Evolutionary conservation across 129 eudicot species (phyloP).

Genomic region (Deinandra increscens): DNA sequence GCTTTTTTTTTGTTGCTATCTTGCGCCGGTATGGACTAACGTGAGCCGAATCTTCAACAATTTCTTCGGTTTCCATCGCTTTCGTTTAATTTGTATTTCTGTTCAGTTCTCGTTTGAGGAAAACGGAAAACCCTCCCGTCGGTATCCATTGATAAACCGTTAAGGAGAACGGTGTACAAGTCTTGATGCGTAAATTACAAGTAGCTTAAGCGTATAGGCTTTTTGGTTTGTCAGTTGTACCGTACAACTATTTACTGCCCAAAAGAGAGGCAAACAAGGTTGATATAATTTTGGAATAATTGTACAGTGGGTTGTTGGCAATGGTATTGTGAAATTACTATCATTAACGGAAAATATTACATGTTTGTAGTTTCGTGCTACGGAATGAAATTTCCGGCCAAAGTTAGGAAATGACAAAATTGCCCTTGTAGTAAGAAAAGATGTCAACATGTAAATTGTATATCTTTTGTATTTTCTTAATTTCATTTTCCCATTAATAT

Average conservation of each 20-base stretch:
- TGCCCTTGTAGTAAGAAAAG: slow-evolving; percentile 1
- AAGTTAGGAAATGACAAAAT: not conserved
- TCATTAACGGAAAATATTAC: slow-evolving; percentile 11
- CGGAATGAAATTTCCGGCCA: slow-evolving; percentile 16
- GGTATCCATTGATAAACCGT: not conserved
- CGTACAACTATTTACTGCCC: slow-evolving; percentile 13
- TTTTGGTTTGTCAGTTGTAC: slow-evolving; percentile 3
- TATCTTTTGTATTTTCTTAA: not conserved
- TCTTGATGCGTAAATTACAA: not conserved
- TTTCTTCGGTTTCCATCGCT: no score
- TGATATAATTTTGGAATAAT: slow-evolving; percentile 24
- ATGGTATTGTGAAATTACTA: not conserved
- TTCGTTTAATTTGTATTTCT: not conserved
- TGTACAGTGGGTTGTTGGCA: slow-evolving; percentile 27
- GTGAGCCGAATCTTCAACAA: slow-evolving; percentile 5
- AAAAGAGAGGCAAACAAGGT: slow-evolving; percentile 18
- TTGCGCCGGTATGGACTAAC: not conserved
- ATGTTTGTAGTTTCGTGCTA: slow-evolving; percentile 14
- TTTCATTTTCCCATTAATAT: not conserved
- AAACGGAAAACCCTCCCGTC: not conserved
- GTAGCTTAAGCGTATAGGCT: not conserved
- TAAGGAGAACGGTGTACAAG: not conserved
- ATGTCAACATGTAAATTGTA: not conserved
- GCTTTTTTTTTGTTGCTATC: not conserved
- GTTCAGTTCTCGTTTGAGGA: not conserved